Conservation (phyloP, 2,329 filamentous ascomycete genomes). For the Apiospora sp. region DNA sequence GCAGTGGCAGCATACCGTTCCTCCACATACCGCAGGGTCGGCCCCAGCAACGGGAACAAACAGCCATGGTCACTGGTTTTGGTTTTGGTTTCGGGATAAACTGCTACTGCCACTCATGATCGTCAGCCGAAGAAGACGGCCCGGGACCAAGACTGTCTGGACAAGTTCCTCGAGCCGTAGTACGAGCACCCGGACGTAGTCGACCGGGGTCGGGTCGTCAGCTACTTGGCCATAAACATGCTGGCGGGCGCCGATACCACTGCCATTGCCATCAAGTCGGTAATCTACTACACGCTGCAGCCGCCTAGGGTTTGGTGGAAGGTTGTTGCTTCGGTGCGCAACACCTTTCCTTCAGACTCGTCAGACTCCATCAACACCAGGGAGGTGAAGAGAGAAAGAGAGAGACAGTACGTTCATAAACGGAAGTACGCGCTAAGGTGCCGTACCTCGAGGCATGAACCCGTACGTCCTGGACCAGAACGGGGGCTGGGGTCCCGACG, state of each 20-base stretch:
- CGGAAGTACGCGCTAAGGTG: neutral
- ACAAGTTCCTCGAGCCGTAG: slow-evolving; percentile 40
- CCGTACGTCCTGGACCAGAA: slow-evolving; percentile 42
- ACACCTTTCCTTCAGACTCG: neutral
- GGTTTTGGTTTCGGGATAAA: too few species aligned
- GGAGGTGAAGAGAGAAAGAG: too few species aligned
- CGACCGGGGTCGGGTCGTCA: slow-evolving; percentile 39
- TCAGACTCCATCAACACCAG: neutral
- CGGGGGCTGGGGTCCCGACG: slow-evolving; percentile 49
- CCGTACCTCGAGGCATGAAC: slow-evolving; percentile 46
- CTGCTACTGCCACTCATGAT: neutral
- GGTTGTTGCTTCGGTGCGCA: slow-evolving; percentile 6
- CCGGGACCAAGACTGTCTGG: slow-evolving; percentile 35
- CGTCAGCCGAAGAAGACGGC: too few species aligned
- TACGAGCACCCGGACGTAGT: slow-evolving; percentile 38
- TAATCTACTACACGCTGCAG: slow-evolving; percentile 44
- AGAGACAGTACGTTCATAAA: neutral
- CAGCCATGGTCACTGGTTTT: too few species aligned
- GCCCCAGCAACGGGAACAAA: neutral
- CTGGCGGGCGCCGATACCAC: slow-evolving; percentile 29
- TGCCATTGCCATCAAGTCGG: slow-evolving; percentile 36
- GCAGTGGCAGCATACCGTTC: too few species aligned
- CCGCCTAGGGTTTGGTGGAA: slow-evolving; percentile 35
- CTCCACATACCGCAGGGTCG: slow-evolving; percentile 15
- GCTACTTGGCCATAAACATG: slow-evolving; percentile 33